These are phyloP conservation scores for Claviceps spartinae DNA, from an alignment of 2,329 filamentous ascomycete genomes.

Conservation along the genomic window DNA sequence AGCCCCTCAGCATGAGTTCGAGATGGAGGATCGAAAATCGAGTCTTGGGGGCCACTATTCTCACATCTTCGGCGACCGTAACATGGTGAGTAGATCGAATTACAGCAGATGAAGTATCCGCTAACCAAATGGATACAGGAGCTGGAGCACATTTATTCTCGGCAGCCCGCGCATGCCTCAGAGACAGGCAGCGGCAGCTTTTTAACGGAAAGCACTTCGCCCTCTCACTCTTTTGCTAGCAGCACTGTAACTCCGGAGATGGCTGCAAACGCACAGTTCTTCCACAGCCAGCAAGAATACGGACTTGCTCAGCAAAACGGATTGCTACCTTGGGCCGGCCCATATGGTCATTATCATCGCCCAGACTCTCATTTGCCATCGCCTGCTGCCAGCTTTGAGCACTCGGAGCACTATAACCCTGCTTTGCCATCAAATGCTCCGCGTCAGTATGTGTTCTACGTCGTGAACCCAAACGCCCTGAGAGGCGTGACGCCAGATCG, in stretches of 20 bases:
- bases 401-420: neutral
- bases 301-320: neutral
- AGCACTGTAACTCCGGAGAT: neutral
- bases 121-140: neutral
- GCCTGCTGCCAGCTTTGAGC: slow-evolving; percentile 2
- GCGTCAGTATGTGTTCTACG: neutral
- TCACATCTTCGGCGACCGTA: neutral
- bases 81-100: neutral
- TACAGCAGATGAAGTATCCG: neutral
- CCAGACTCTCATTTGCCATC: neutral
- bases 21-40: neutral
- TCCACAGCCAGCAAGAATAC: neutral
- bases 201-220: neutral
- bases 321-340: neutral
- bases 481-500: neutral
- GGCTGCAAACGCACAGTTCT: neutral
- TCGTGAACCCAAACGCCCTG: neutral
- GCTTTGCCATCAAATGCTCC: neutral
- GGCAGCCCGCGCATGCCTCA: neutral
- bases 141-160: neutral
- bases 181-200: neutral
- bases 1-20: neutral
- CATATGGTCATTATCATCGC: neutral
- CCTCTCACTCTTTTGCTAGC: slow-evolving; percentile 1
- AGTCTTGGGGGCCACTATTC: neutral